A percentile compares a stretch with the other conserved stretches of the same genome.
Evolutionary conservation across 2,329 filamentous ascomycete genomes (phyloP).

Genomic region (Coniochaeta sp.): DNA sequence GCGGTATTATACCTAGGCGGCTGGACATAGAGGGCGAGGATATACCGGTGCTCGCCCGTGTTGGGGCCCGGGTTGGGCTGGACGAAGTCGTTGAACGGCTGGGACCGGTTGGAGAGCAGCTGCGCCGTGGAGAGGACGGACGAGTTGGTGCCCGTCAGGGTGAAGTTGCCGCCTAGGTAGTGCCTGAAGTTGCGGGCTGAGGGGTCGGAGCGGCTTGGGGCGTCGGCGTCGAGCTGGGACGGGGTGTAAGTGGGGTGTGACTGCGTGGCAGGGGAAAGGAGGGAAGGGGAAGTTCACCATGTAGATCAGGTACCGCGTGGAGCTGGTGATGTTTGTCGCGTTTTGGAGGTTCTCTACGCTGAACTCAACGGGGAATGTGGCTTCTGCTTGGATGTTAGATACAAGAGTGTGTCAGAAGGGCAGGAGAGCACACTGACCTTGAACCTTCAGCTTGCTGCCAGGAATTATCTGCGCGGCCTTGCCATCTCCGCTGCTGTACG

Average conservation of each 20-base stretch:
- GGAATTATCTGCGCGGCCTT: slow-evolving; percentile 16
- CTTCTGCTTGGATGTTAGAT: no score
- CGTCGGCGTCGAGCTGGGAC: slow-evolving; percentile 24
- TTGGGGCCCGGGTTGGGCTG: slow-evolving; percentile 14
- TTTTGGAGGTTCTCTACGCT: slow-evolving; percentile 20
- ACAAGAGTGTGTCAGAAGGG: no score
- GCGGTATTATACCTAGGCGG: slow-evolving; percentile 15
- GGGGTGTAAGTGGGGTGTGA: no score
- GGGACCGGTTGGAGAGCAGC: slow-evolving; percentile 11
- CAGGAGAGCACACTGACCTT: slow-evolving; percentile 14
- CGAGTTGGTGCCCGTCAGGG: slow-evolving; percentile 12
- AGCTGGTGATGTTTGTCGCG: slow-evolving; percentile 14
- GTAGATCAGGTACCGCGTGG: slow-evolving; percentile 17
- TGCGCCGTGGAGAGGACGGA: slow-evolving; percentile 15
- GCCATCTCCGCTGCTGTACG: slow-evolving; percentile 13
- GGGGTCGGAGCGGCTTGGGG: slow-evolving; percentile 19
- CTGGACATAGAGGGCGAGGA: slow-evolving; percentile 19
- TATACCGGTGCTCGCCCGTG: slow-evolving; percentile 20
- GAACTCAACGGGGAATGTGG: slow-evolving; percentile 18
- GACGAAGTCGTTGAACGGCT: slow-evolving; percentile 16
- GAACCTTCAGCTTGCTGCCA: slow-evolving; percentile 9
- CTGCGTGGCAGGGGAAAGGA: no score
- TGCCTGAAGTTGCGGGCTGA: slow-evolving; percentile 20
- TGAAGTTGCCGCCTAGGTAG: slow-evolving; percentile 22
- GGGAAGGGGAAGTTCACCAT: no score